Conservation (phyloP, 257 asterid genomes). For the Petunia secreta region DNA sequence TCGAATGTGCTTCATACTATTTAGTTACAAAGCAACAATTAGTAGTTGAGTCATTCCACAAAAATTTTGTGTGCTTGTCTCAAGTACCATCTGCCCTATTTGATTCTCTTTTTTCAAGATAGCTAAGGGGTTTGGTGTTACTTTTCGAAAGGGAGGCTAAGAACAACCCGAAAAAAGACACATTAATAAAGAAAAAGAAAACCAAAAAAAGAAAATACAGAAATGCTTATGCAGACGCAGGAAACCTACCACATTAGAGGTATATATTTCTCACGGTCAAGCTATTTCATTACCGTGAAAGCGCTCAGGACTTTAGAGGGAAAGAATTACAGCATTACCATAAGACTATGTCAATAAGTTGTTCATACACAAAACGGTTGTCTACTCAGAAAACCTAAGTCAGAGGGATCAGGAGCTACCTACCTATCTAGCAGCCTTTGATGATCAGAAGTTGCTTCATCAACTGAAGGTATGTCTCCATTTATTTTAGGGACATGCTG, state of each 20-base stretch:
- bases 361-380: background rate
- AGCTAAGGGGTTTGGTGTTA: background rate
- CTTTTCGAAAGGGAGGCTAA: background rate
- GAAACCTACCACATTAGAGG: background rate
- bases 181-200: background rate
- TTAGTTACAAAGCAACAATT: background rate
- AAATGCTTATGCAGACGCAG: background rate
- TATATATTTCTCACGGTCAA: background rate
- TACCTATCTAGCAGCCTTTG: conserved; percentile 96
- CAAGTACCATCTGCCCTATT: background rate
- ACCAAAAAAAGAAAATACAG: background rate
- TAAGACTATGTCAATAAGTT: background rate
- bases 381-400: background rate
- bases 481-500: conserved; percentile 95
- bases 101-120: background rate
- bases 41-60: background rate
- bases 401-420: conserved; percentile 39
- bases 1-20: background rate
- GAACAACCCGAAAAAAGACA: background rate
- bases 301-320: background rate
- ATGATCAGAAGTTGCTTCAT: conserved; percentile 95
- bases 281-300: background rate
- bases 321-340: background rate
- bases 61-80: conserved; percentile 4
- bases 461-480: conserved; percentile 91